A percentile compares a stretch with the other conserved stretches of the same genome.
Evolutionary conservation across 768 basidiomycete genomes (phyloP).

Genomic region (Xerocomellus intermedius): DNA sequence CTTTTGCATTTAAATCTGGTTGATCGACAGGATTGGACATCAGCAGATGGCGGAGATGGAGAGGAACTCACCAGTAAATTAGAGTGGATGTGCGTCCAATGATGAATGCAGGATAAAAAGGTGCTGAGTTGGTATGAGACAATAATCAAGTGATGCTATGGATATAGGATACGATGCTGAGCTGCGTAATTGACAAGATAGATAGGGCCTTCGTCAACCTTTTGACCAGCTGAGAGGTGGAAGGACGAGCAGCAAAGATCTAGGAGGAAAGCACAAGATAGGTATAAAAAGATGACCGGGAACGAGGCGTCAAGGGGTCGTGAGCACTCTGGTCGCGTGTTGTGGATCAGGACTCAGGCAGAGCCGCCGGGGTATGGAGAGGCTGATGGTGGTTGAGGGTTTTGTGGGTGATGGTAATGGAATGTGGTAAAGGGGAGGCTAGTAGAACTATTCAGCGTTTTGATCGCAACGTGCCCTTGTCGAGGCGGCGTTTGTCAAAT

Average conservation of each 20-base stretch:
- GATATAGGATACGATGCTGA: conserved; percentile 41
- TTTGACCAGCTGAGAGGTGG: conserved; percentile 34
- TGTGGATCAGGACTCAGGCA: conserved; percentile 31
- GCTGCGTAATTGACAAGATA: conserved; percentile 39
- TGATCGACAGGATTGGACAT: conserved; percentile 26
- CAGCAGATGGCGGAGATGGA: conserved; percentile 8
- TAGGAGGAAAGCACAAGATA: conserved; percentile 43
- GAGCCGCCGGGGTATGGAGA: conserved; percentile 26
- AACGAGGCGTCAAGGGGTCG: conserved; percentile 54
- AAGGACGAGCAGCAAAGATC: conserved; percentile 41
- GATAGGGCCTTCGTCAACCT: conserved; percentile 38
- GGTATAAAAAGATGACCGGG: conserved; percentile 50
- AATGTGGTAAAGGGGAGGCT: conserved; percentile 63
- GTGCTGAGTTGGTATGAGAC: conserved; percentile 40
- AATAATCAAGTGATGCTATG: conserved; percentile 49
- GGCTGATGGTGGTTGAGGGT: conserved; percentile 39
- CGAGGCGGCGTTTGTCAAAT: conserved; percentile 51
- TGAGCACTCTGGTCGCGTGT: conserved; percentile 48
- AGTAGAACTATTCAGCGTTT: conserved; percentile 51
- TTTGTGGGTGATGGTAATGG: conserved; percentile 38
- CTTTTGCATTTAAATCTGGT: conserved; percentile 66
- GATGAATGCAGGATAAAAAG: conserved; percentile 50
- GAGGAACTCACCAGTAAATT: conserved; percentile 46
- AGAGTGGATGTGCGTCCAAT: conserved; percentile 41
- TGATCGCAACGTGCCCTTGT: conserved; percentile 80